phyloP scores from a whole-genome alignment of 2,329 filamentous ascomycete genomes.

The Cladophialophora chaetospira region DNA sequence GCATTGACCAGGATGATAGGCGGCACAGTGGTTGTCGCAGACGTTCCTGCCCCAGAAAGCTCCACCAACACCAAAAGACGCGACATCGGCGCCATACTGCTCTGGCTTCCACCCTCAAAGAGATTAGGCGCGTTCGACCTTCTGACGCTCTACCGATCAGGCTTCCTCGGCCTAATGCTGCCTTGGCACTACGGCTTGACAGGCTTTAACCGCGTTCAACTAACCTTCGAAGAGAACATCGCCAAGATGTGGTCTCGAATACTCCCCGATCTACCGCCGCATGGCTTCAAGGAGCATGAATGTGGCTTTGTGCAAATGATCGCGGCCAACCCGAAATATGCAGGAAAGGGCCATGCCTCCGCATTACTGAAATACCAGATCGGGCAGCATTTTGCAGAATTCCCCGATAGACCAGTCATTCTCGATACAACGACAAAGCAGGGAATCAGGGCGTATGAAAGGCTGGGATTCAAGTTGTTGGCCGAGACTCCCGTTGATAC shows the following conservation, averaged over 20 bases:
- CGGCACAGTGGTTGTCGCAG: slow-evolving; percentile 19
- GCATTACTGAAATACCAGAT: slow-evolving; percentile 16
- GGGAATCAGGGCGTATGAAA: slow-evolving; percentile 18
- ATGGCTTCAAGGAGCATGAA: slow-evolving; percentile 10
- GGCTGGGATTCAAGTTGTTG: slow-evolving; percentile 20
- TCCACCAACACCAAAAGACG: background rate
- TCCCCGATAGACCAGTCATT: slow-evolving; percentile 20
- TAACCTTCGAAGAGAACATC: slow-evolving; percentile 23
- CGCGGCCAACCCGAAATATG: slow-evolving; percentile 19
- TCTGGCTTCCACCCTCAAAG: slow-evolving; percentile 21
- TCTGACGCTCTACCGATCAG: slow-evolving; percentile 15
- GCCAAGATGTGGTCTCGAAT: slow-evolving; percentile 19
- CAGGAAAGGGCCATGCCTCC: slow-evolving; percentile 21
- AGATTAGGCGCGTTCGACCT: slow-evolving; percentile 13
- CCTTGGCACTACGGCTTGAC: slow-evolving; percentile 24
- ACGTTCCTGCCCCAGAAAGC: background rate
- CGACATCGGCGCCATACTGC: slow-evolving; percentile 22
- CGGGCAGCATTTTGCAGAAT: slow-evolving; percentile 19
- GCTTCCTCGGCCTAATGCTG: slow-evolving; percentile 14
- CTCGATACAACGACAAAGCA: slow-evolving; percentile 22
- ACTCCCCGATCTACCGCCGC: slow-evolving; percentile 14
- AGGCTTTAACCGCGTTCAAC: slow-evolving; percentile 21
- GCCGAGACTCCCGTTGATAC: slow-evolving; percentile 19
- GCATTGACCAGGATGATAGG: slow-evolving; percentile 15
- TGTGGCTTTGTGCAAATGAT: slow-evolving; percentile 28